A percentile compares a stretch with the other conserved stretches of the same genome.
Conservation (phyloP, 306 rosid species). For the Trifolium fragiferum region DNA sequence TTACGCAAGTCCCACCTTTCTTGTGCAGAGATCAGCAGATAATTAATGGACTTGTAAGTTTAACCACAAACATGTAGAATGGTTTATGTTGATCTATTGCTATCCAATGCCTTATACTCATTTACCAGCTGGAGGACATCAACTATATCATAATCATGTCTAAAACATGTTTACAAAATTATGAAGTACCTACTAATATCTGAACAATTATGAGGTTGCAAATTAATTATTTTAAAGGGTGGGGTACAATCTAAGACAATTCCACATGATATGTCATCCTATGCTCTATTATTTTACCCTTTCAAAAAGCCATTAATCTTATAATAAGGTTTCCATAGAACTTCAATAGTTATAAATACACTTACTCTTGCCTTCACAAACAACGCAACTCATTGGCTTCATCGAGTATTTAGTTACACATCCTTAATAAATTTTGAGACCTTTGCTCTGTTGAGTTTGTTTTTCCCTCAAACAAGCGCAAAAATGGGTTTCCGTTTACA, state of each 20-base stretch:
- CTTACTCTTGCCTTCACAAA: not conserved
- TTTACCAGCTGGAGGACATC: not conserved
- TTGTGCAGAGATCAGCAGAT: not conserved
- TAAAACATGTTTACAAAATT: not conserved
- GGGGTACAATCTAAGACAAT: not conserved
- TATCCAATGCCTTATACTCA: not conserved
- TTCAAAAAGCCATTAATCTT: not conserved
- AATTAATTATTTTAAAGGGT: not conserved
- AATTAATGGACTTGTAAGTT: not conserved
- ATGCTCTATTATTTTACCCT: not conserved
- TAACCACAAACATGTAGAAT: not conserved
- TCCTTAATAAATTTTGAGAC: not conserved
- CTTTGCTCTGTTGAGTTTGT: too few relatives aligned
- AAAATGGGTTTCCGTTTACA: too few relatives aligned
- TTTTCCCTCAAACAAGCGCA: too few relatives aligned
- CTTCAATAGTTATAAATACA: not conserved
- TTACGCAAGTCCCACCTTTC: not conserved
- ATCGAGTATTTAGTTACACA: not conserved
- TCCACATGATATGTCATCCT: not conserved
- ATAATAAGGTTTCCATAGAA: not conserved
- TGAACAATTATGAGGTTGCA: too few relatives aligned
- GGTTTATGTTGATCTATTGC: not conserved
- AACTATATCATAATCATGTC: not conserved
- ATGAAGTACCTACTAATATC: not conserved
- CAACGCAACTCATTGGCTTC: not conserved